A percentile compares a stretch with the other conserved stretches of the same genome.
Conservation (phyloP, 1,139 yeast genomes). For the Meyerozyma athensensis region DNA sequence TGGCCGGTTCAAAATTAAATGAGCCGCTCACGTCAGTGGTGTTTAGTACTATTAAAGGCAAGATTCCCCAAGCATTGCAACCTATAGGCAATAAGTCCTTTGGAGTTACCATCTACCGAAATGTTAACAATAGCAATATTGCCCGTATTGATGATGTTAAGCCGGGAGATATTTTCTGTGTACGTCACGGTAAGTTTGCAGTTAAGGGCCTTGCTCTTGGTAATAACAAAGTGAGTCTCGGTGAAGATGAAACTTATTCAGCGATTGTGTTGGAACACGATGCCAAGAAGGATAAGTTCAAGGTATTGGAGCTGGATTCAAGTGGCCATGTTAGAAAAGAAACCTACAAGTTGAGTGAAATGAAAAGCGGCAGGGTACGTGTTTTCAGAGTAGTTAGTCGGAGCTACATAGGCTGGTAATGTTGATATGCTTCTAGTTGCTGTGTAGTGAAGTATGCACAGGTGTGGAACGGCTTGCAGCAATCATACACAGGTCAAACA, state of each 20-base stretch:
- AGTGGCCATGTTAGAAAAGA: slow-evolving; percentile 55
- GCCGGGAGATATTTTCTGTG: slow-evolving; percentile 80
- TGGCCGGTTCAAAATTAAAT: slow-evolving; percentile 32
- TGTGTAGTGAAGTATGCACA: not conserved
- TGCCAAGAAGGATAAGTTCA: slow-evolving; percentile 65
- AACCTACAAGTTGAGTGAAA: slow-evolving; percentile 62
- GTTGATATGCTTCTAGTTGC: not conserved
- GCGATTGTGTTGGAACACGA: slow-evolving; percentile 66
- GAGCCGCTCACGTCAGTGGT: slow-evolving; percentile 24
- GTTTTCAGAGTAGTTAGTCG: slow-evolving; percentile 69
- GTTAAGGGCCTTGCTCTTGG: slow-evolving; percentile 55
- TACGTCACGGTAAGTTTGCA: slow-evolving; percentile 69
- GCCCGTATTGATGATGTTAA: slow-evolving; percentile 58
- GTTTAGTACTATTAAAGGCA: slow-evolving; percentile 4
- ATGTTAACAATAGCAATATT: slow-evolving; percentile 52
- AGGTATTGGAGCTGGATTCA: slow-evolving; percentile 61
- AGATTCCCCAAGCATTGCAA: slow-evolving; percentile 17
- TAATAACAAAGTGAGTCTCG: slow-evolving; percentile 35
- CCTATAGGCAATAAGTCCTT: slow-evolving; percentile 65
- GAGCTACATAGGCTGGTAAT: slow-evolving; percentile 56
- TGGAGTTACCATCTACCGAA: slow-evolving; percentile 67
- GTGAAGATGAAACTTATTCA: slow-evolving; percentile 29
- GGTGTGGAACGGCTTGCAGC: too few relatives aligned
- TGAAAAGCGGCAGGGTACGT: slow-evolving; percentile 74
- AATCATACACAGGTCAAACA: too few relatives aligned